Percentiles rank a stretch among this genome's conserved stretches.
These are phyloP conservation scores for Rosa lucieae DNA, from an alignment of 306 rosid genomes.

Conservation along the genomic window DNA sequence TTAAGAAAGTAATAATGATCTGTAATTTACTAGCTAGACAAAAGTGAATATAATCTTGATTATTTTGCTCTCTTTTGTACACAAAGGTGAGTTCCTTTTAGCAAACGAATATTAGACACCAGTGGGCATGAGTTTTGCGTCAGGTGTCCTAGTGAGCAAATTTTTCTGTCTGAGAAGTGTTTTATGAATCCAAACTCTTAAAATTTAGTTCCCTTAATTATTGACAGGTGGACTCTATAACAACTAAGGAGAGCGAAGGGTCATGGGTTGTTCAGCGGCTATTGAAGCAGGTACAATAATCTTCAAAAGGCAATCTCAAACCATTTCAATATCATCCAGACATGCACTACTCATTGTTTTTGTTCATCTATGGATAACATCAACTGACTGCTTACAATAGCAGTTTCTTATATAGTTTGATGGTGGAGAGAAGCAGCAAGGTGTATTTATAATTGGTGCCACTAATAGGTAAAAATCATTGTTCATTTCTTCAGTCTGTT, in stretches of 20 bases:
- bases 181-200: background rate
- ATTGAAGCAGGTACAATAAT: slow-evolving; percentile 60
- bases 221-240: slow-evolving; percentile 74
- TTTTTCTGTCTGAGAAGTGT: too few species aligned
- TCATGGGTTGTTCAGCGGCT: slow-evolving; percentile 70
- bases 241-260: slow-evolving; percentile 59
- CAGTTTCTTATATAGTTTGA: slow-evolving; percentile 70
- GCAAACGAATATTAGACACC: too few species aligned
- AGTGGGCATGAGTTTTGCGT: too few species aligned
- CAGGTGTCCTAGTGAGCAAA: too few species aligned
- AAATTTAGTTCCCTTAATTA: too few species aligned
- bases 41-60: too few species aligned
- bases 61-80: slow-evolving; percentile 30
- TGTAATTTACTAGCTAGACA: too few species aligned
- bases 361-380: background rate
- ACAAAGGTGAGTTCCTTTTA: too few species aligned
- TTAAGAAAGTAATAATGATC: too few species aligned
- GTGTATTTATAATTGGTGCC: slow-evolving; percentile 91
- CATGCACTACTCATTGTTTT: background rate
- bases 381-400: slow-evolving; percentile 25
- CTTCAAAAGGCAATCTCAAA: background rate
- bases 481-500: slow-evolving; percentile 7
- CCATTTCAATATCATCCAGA: background rate
- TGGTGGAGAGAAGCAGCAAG: slow-evolving; percentile 70
- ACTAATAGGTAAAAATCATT: slow-evolving; percentile 65